phyloP scores from a whole-genome alignment of 352 stramenopile genomes.

The Blastocystis sp. region DNA sequence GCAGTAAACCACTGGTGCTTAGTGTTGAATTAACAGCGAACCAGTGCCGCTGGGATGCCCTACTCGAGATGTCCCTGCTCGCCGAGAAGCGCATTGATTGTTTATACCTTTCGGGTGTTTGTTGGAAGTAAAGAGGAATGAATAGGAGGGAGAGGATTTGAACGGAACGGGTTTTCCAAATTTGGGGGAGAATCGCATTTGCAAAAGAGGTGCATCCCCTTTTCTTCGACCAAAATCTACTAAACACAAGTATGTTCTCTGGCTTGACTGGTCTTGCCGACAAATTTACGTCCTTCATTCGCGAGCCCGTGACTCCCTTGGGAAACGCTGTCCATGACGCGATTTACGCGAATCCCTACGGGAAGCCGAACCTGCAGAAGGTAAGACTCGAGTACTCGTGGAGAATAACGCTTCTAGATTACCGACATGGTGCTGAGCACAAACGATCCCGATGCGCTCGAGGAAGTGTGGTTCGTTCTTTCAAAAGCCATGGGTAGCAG shows the following conservation, averaged over 20 bases:
- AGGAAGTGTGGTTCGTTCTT: constrained; percentile 69
- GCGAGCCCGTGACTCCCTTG: constrained; percentile 67
- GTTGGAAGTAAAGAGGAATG: not conserved
- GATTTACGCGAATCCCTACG: constrained; percentile 57
- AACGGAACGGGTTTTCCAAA: no score
- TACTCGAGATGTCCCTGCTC: not conserved
- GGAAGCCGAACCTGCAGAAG: constrained; percentile 37
- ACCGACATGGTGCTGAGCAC: constrained; percentile 63
- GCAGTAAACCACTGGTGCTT: constrained; percentile 51
- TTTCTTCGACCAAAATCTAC: constrained; percentile 8
- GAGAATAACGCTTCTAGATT: constrained; percentile 53
- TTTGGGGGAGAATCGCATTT: constrained; percentile 25
- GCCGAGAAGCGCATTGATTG: not conserved
- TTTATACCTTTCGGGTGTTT: not conserved
- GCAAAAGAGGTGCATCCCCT: constrained; percentile 32
- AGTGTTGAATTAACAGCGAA: constrained; percentile 34
- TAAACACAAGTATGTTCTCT: constrained; percentile 62
- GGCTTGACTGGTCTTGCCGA: constrained; percentile 61
- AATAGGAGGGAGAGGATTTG: no score
- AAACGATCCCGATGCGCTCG: constrained; percentile 61
- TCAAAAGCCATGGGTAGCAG: constrained; percentile 34
- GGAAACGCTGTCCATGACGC: constrained; percentile 65
- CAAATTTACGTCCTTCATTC: constrained; percentile 65
- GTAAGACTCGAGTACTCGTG: not conserved
- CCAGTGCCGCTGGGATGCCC: not conserved